Percentiles rank a stretch among this genome's conserved stretches.
Evolutionary conservation across 2,329 filamentous ascomycete genomes (phyloP).

Genomic region (Reticulascus tulasneorum): DNA sequence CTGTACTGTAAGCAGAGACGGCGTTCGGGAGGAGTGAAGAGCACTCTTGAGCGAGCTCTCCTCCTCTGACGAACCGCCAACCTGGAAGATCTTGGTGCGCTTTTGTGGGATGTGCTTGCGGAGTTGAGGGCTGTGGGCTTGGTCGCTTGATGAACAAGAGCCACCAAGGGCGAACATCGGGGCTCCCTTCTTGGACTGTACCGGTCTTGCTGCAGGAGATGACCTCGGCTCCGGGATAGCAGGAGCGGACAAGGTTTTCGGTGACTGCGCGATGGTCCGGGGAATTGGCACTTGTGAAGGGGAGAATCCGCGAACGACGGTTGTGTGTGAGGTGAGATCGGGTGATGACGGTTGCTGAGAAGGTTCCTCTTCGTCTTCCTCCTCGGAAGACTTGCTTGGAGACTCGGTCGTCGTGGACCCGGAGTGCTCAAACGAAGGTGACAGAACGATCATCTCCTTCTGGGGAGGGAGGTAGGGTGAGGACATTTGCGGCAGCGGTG

Average conservation of each 20-base stretch:
- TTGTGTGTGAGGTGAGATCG: slow-evolving; percentile 52
- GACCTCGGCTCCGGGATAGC: slow-evolving; percentile 59
- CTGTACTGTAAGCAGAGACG: slow-evolving; percentile 35
- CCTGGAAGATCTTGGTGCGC: slow-evolving; percentile 42
- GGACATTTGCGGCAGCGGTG: slow-evolving; percentile 44
- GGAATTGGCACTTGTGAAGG: slow-evolving; percentile 61
- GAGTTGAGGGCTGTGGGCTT: slow-evolving; percentile 44
- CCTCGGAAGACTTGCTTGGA: slow-evolving; percentile 60
- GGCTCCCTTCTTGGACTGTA: slow-evolving; percentile 62
- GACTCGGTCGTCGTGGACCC: slow-evolving; percentile 42
- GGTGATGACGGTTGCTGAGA: slow-evolving; percentile 27
- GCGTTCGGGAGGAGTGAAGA: slow-evolving; percentile 40
- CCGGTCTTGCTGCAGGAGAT: slow-evolving; percentile 58
- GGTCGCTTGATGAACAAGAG: slow-evolving; percentile 71
- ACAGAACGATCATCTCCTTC: slow-evolving; percentile 36
- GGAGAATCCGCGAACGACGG: slow-evolving; percentile 82
- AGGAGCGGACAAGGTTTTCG: slow-evolving; percentile 45
- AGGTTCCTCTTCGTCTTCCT: slow-evolving; percentile 40
- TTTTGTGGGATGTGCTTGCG: slow-evolving; percentile 29
- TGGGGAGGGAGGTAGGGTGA: slow-evolving; percentile 36
- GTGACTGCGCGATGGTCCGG: slow-evolving; percentile 43
- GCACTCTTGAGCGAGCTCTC: slow-evolving; percentile 67
- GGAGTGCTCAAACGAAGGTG: slow-evolving; percentile 32
- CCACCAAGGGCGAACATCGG: slow-evolving; percentile 70
- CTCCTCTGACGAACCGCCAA: slow-evolving; percentile 66